Evolutionary conservation across 257 asterid genomes (phyloP), one percentile per base, ranked within the genome.

Genomic region (Solanum sitiens): DNA sequence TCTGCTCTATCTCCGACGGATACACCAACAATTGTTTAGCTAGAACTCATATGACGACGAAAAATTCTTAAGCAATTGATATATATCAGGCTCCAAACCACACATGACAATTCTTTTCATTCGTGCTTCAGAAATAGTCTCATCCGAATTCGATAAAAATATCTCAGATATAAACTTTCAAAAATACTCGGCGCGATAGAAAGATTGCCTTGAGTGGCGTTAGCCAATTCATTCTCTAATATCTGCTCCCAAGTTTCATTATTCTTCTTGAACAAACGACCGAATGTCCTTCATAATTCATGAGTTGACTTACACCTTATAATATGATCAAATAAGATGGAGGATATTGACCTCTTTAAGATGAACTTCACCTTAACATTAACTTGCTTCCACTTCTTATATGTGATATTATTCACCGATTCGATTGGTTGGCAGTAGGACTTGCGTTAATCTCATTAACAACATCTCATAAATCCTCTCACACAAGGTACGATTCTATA

Each of bases 381-480:
- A 53, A 53, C 23, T 6, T 53, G 23, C 23, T 53, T 53, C 4
- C 63, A 53, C 63, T 53, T 53, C 23, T 53, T 53, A 16, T 53
- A 53, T 16, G 5, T 16, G 23, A 6, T 16, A 16, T 16, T 53
- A 53, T 16, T 16, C 1, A 16, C 16, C 6, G 61, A 50, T 53
- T 2, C 9, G 10, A 27, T 27, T 27, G 30, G 30, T 53, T 9
- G 0, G 4, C 0, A 16, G 2, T 8, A 53, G 23, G 23, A 6
- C 23, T 16, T 53, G 4, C 0, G 23, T 53, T 6, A 2, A 6
- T 16, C 23, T 3, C 10, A 53, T 53, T 53, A 16, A 53, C 23
- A 53, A 1, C 63, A 6, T 53, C 23, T 23, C 4, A 53, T 1
- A 53, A 53, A 50, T 53, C 6, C 61, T 53, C 61, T 5, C 10